Base-by-base conservation (phyloP, 371 early-diverging fungal genomes). In the Mucor mucedo region DNA sequence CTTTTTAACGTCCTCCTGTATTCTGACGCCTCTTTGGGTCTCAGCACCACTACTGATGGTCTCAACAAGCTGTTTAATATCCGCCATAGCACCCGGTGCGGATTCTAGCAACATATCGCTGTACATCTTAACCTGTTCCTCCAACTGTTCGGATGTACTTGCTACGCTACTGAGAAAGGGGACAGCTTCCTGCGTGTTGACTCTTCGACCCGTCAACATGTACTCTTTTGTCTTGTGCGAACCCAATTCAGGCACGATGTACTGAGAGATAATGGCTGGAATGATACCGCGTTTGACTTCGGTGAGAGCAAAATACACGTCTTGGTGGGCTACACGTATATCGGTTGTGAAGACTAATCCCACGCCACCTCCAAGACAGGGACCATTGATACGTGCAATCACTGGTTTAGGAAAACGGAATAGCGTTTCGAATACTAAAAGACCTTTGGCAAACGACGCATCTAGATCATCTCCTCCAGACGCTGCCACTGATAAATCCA, bases 231-330 rank as follows among this genome's bases (percentile, higher is more conserved):
- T 76, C 27, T 70, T 76, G 55, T 82, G 83, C 28, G 70, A 45
- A 0, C 90, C 90, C 27, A 90, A 29, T 69, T 86, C 85, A 11
- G 88, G 88, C 0, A 91, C 87, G 52, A 90, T 84, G 50, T 79
- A 85, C 55, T 85, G 88, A 2, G 88, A 87, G 48, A 91, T 91
- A 67, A 89, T 80, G 30, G 91, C 90, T 0, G 91, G 91, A 33
- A 89, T 77, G 42, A 91, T 60, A 11, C 91, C 91, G 5, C 89
- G 81, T 38, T 84, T 81, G 33, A 88, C 87, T 70, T 90, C 91
- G 0, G 87, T 80, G 59, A 91, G 71, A 21, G 85, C 80, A 68
- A 90, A 76, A 55, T 84, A 88, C 4, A 79, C 80, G 28, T 74
- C 65, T 2, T 76, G 55, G 62, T 61, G 69, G 1, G 81, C 82